Evolutionary conservation across 2,329 filamentous ascomycete species (phyloP), one percentile per base, ranked within the genome.

Genomic region (Fusarium temperatum): DNA sequence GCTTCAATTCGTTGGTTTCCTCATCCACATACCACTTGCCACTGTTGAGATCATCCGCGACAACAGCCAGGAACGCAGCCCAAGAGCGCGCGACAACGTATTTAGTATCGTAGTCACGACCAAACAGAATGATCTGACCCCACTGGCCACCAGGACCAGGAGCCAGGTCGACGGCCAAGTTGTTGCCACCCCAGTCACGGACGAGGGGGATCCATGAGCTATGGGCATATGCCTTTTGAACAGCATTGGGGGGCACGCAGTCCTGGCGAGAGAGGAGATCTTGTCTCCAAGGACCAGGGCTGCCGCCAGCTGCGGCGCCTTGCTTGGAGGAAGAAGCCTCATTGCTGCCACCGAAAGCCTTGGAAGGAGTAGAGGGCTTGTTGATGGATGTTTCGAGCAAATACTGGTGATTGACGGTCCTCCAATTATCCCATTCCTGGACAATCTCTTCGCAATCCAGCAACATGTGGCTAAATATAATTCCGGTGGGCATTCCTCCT

Each of bases 121-220:
- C 96, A 82, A 97, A 98, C 70, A 99, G 89, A 78, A 99, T 98
- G 75, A 99, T 91, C 82, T 99, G 96, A 61, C 96, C 96, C 96
- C 96, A 99, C 81, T 92, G 93, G 44, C 96, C 96, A 53, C 90
- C 89, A 15, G 96, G 94, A 6, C 96, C 96, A 28, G 96, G 96
- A 12, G 95, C 94, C 66, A 99, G 87, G 82, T 99, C 96, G 53
- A 98, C 90, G 24, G 95, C 96, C 79, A 99, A 88, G 85, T 98
- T 97, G 89, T 99, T 99, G 83, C 96, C 96, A 82, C 96, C 96
- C 96, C 96, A 99, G 82, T 99, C 96, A 77, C 96, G 93, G 66
- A 95, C 96, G 39, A 99, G 87, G 60, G 96, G 96, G 76, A 99
- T 98, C 96, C 96, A 99, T 59, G 92, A 93, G 5, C 95, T 92